These are phyloP conservation scores for Diaporthe citri DNA, from an alignment of 2,329 filamentous ascomycete species.

Conservation along the genomic window DNA sequence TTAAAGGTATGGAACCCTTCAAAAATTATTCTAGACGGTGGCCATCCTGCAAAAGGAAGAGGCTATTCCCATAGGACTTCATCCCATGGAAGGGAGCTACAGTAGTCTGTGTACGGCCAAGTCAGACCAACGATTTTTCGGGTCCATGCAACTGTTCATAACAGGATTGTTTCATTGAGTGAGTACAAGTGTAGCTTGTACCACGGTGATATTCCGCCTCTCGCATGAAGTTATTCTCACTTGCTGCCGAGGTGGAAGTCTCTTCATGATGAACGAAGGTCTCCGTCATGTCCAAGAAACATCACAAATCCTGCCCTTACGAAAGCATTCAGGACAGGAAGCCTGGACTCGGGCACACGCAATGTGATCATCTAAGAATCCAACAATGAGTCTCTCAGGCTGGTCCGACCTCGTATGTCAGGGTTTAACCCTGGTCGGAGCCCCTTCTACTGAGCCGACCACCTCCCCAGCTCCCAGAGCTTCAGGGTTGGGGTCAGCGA, in stretches of 20 bases:
- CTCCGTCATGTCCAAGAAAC: background rate
- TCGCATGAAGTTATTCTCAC: no score
- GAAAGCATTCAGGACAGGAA: no score
- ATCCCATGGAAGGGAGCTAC: background rate
- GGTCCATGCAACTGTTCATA: background rate
- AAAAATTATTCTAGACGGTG: background rate
- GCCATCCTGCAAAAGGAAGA: background rate
- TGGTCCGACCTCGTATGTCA: background rate
- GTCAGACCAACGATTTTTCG: background rate
- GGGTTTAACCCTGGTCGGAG: background rate
- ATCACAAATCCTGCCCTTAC: background rate
- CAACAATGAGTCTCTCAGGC: no score
- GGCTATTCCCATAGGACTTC: background rate
- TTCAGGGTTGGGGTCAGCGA: constrained; percentile 17
- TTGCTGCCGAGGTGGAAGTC: background rate
- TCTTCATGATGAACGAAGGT: background rate
- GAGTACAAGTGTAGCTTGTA: background rate
- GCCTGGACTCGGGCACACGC: background rate
- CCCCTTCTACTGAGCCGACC: background rate
- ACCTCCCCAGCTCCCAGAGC: background rate
- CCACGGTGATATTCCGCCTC: background rate
- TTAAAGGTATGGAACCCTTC: background rate
- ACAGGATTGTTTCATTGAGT: constrained; percentile 1
- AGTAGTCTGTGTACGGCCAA: background rate
- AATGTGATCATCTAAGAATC: background rate